Conservation (phyloP, 768 basidiomycete genomes). For the Gyrodon lividus region DNA sequence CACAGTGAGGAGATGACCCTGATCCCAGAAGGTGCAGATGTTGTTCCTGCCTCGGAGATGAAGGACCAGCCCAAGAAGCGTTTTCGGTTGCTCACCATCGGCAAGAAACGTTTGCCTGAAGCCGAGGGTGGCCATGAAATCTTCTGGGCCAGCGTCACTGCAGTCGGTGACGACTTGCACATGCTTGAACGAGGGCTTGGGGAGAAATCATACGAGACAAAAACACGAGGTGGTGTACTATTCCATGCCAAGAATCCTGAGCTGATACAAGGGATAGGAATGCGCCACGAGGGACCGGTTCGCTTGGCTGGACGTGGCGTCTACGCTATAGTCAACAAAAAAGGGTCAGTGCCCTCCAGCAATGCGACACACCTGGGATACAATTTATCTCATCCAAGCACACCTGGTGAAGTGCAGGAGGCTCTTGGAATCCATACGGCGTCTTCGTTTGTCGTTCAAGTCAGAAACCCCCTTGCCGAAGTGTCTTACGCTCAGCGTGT, state of each 20-base stretch:
- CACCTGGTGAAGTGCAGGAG: conserved; percentile 53
- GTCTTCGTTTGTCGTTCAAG: conserved; percentile 56
- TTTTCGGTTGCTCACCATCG: conserved; percentile 51
- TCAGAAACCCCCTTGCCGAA: conserved; percentile 58
- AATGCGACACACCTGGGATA: conserved; percentile 58
- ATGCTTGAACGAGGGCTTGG: conserved; percentile 48
- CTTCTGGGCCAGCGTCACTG: conserved; percentile 53
- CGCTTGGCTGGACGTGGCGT: conserved; percentile 57
- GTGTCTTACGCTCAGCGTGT: conserved; percentile 31
- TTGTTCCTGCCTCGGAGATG: conserved; percentile 42
- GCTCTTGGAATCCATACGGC: conserved; percentile 52
- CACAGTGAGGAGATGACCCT: conserved; percentile 40
- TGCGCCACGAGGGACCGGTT: conserved; percentile 49
- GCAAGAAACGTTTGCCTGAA: conserved; percentile 59
- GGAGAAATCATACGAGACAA: conserved; percentile 56
- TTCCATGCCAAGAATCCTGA: neutral
- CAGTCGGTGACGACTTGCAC: conserved; percentile 50
- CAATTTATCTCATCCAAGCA: conserved; percentile 51
- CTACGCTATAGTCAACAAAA: conserved; percentile 57
- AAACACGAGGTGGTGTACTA: conserved; percentile 46
- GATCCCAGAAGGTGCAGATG: conserved; percentile 46
- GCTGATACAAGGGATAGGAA: conserved; percentile 32
- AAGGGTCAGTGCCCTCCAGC: conserved; percentile 42
- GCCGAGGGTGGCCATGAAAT: conserved; percentile 38
- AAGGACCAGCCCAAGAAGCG: conserved; percentile 38